Evolutionary conservation across 306 rosid species (phyloP).

Genomic region (Pyrus communis): DNA sequence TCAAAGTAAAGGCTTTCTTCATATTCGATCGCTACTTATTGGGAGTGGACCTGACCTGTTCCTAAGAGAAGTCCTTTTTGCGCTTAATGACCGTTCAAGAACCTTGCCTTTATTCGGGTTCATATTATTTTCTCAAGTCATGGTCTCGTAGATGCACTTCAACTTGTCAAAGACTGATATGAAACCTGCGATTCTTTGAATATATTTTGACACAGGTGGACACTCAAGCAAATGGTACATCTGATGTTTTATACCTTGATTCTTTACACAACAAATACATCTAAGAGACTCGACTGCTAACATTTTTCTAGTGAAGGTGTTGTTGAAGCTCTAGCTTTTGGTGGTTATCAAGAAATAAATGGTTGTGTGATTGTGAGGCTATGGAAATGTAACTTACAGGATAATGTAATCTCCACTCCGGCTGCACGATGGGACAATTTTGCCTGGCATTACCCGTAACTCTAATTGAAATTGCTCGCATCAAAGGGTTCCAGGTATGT

Average conservation of each 20-base stretch:
- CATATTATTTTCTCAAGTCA: neutral
- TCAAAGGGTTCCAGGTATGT: constrained; percentile 11
- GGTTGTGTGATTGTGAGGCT: neutral
- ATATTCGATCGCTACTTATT: constrained; percentile 1
- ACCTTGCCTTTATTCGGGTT: neutral
- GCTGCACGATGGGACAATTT: constrained; percentile 6
- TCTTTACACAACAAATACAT: constrained; percentile 4
- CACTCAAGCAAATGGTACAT: constrained; percentile 2
- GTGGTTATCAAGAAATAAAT: neutral
- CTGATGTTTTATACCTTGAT: constrained; percentile 18
- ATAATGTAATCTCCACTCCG: constrained; percentile 1
- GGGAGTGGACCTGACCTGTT: constrained; percentile 14
- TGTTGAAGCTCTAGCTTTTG: neutral
- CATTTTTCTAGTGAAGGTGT: constrained; percentile 16
- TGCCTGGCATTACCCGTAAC: constrained; percentile 3
- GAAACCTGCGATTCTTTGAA: neutral
- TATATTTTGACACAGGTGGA: constrained; percentile 8
- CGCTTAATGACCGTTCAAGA: neutral
- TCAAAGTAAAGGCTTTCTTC: constrained; percentile 10
- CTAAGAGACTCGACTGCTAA: constrained; percentile 8
- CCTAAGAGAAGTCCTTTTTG: neutral
- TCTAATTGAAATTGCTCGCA: constrained; percentile 6
- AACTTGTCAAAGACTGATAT: neutral
- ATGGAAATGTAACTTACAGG: neutral
- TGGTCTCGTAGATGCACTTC: neutral